A percentile compares a stretch with the other conserved stretches of the same genome.
Evolutionary conservation across 2,329 filamentous ascomycete genomes (phyloP).

Genomic region (Penicillium brasilianum): DNA sequence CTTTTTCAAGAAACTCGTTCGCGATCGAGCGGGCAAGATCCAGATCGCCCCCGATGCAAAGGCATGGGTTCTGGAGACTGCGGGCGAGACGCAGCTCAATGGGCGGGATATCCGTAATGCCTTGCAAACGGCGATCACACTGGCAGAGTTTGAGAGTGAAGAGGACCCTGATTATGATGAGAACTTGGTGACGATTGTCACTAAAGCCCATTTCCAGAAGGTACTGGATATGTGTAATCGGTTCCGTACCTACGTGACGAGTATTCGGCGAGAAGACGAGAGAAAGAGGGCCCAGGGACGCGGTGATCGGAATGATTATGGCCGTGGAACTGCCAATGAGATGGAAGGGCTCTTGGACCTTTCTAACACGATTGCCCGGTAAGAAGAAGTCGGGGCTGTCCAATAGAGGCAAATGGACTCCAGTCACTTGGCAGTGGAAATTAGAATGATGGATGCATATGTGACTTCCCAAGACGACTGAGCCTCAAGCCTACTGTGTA

Average conservation of each 20-base stretch:
- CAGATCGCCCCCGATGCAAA: neutral
- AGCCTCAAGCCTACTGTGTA: neutral
- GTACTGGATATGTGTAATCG: constrained; percentile 1
- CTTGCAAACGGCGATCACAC: neutral
- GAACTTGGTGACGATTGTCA: neutral
- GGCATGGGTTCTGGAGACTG: neutral
- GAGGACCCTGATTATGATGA: neutral
- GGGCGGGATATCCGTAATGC: neutral
- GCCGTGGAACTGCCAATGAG: neutral
- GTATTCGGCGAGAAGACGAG: neutral
- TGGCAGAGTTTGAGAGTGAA: neutral
- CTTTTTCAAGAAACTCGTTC: constrained; percentile 23
- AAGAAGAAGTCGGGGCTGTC: no score
- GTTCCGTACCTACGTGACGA: neutral
- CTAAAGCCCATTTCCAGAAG: neutral
- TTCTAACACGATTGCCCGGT: no score
- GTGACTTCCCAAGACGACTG: neutral
- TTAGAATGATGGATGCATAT: neutral
- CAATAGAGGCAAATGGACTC: no score
- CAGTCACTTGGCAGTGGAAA: neutral
- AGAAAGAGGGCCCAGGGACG: neutral
- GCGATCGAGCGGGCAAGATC: constrained; percentile 12
- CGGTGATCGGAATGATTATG: constrained; percentile 1
- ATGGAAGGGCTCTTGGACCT: neutral
- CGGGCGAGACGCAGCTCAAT: neutral